Base-by-base conservation (phyloP, 148 eudicot species). In the Dysphania ambrosioides region DNA sequence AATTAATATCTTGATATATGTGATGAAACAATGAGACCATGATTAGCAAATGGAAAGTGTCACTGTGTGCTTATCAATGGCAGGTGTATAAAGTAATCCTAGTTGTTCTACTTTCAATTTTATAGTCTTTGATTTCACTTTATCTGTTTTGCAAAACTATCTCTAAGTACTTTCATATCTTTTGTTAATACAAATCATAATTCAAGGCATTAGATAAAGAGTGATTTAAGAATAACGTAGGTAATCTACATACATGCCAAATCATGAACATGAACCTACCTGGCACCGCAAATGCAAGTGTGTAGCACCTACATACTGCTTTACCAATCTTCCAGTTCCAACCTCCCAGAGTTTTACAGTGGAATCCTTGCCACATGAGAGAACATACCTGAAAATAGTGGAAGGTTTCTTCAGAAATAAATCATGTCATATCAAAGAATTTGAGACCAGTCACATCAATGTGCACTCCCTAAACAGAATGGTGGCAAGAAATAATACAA, bases 321-420 rank as follows among this genome's bases (percentile, higher is more conserved):
- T 92, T 34, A 92, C 86, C 86, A 92, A 75, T 81, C 90, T 86
- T 74, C 97, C 96, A n/a, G 93, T 87, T 73, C 93, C 93, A 85
- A 92, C 90, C 76, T 92, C 96, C 97, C 97, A 90, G 24, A 92
- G 86, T 81, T 90, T 92, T 55, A 92, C 89, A 0, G 85, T 81
- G 47, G 97, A 90, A 84, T 92, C 94, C 79, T 90, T 92, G 70
- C 92, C 92, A 42, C 87, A 86, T 49, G 97, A 92, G 38, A 90
- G 96, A 76, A 92, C 75, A 83, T 78, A 92, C 83, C 97, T 92
- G 81, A 26, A 69, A 38, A 66, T 42, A 64, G 19, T 32, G 44
- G 40, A 55, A 75, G 26, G 36, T 38, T 44, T 47, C 7, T 6
- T 65, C 34, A 66, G 34, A 59, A 40, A 13, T 49, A 19, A 42